phyloP scores from a whole-genome alignment of 305 asterid genomes.

The Solanum hybrid region DNA sequence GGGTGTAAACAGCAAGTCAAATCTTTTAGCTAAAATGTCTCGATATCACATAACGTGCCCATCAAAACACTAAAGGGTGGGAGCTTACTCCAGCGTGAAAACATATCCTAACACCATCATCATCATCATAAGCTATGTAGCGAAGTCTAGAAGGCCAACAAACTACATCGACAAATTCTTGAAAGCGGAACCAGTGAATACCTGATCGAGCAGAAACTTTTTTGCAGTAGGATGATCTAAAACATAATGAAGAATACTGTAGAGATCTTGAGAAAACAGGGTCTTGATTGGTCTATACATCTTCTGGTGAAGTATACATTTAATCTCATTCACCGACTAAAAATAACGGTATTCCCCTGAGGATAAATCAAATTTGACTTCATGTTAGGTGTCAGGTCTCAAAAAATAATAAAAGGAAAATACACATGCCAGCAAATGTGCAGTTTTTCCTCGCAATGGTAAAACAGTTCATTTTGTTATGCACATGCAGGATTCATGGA shows the following conservation, averaged over 20 bases:
- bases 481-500: neutral
- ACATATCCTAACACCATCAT: neutral
- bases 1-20: neutral
- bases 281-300: neutral
- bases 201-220: neutral
- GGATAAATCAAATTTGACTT: neutral
- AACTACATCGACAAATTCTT: neutral
- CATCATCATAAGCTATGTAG: neutral
- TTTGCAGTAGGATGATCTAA: neutral
- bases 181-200: neutral
- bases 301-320: neutral
- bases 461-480: neutral
- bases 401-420: neutral
- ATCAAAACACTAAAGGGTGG: neutral
- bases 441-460: neutral
- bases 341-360: slow-evolving; percentile 28
- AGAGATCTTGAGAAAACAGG: neutral
- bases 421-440: neutral
- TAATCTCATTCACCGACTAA: slow-evolving; percentile 15
- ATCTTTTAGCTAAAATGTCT: neutral
- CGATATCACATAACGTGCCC: neutral
- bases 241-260: neutral
- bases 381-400: neutral
- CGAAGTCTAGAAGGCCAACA: neutral
- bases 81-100: neutral